These are phyloP conservation scores for Ophiostoma himal-ulmi DNA, from an alignment of 2,329 filamentous ascomycete genomes.

Conservation along the genomic window DNA sequence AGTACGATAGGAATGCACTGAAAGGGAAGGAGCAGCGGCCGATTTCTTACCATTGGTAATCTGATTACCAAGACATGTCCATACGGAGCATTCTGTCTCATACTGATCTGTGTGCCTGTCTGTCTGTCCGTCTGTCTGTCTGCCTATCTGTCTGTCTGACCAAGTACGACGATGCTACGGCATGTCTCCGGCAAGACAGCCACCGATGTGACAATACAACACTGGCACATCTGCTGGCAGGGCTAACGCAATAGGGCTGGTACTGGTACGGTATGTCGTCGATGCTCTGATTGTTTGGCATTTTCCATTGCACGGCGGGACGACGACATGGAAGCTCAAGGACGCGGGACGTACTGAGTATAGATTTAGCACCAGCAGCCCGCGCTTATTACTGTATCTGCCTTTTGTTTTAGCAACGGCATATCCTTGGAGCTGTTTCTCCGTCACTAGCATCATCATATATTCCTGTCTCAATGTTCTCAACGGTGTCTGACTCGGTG, in stretches of 20 bases:
- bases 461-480: background rate
- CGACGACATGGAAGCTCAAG: too few relatives aligned
- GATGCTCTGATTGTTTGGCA: background rate
- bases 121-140: background rate
- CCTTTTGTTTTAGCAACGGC: background rate
- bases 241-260: constrained; percentile 17
- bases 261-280: constrained; percentile 2
- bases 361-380: background rate
- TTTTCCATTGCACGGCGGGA: background rate
- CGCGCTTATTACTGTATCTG: background rate
- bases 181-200: background rate
- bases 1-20: background rate
- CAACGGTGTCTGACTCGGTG: constrained; percentile 2
- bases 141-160: too few relatives aligned
- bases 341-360: too few relatives aligned
- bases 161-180: background rate
- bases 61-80: background rate
- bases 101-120: background rate
- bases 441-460: background rate
- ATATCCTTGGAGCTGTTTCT: background rate
- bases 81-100: too few relatives aligned
- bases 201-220: constrained; percentile 1
- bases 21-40: background rate
- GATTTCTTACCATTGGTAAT: background rate
- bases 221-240: constrained; percentile 5